Evolutionary conservation across 495 filamentous ascomycete species (phyloP).

Genomic region (Parathielavia hyrcaniae): DNA sequence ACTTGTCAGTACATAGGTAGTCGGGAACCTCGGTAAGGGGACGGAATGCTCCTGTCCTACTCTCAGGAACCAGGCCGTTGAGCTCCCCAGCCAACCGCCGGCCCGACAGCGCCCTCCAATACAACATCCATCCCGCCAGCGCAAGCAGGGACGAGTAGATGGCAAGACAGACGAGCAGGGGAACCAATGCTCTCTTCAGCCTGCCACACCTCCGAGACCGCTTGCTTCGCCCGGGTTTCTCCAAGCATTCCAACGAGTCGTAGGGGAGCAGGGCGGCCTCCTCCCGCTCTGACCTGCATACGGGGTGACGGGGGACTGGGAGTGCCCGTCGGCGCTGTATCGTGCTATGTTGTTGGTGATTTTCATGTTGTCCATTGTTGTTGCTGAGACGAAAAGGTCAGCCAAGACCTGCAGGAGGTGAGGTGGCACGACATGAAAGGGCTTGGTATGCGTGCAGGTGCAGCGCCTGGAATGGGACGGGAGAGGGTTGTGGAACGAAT

Average conservation of each 20-base stretch:
- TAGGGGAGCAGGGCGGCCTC: background rate
- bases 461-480: no score
- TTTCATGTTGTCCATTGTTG: no score
- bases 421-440: no score
- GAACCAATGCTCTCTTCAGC: background rate
- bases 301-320: background rate
- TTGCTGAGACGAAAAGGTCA: no score
- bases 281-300: background rate
- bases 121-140: background rate
- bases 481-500: no score
- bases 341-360: background rate
- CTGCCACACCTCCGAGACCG: background rate
- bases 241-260: background rate
- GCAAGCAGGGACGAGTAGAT: background rate
- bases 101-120: background rate
- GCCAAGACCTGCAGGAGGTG: no score
- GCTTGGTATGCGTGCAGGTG: no score
- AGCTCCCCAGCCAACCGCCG: background rate
- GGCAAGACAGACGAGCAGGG: background rate
- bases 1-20: background rate
- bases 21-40: background rate
- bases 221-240: background rate
- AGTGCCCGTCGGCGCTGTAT: background rate
- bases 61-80: slow-evolving; percentile 1
- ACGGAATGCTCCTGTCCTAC: no score